These are phyloP conservation scores for Primulina huaijiensis DNA, from an alignment of 257 asterid genomes.

Conservation along the genomic window DNA sequence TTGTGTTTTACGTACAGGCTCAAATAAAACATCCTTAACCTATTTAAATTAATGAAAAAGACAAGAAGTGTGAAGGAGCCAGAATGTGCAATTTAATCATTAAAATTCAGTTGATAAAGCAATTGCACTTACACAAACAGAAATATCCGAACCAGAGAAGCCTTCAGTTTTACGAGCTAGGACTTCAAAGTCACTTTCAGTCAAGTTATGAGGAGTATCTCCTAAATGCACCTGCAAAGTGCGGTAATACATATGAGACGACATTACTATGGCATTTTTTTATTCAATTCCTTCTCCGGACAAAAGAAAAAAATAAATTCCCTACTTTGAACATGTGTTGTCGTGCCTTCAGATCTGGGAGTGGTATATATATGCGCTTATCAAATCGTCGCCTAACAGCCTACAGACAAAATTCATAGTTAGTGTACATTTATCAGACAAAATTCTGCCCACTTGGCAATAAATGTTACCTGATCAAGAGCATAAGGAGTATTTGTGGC, in stretches of 20 bases:
- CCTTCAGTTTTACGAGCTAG: constrained; percentile 70
- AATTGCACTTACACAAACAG: constrained; percentile 61
- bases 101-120: background rate
- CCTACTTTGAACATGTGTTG: constrained; percentile 96
- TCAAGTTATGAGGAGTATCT: constrained; percentile 71
- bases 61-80: background rate
- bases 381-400: constrained; percentile 95
- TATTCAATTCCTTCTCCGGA: constrained; percentile 8
- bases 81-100: no score
- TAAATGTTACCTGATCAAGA: constrained; percentile 77
- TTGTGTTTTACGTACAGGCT: constrained; percentile 97
- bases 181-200: constrained; percentile 64
- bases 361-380: constrained; percentile 95
- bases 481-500: constrained; percentile 98
- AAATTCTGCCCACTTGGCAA: background rate
- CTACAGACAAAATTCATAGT: constrained; percentile 32
- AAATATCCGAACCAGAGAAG: constrained; percentile 72
- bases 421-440: background rate
- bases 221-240: constrained; percentile 70
- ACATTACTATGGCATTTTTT: constrained; percentile 4
- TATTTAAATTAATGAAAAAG: constrained; percentile 28
- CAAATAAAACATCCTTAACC: constrained; percentile 96
- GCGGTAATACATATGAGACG: constrained; percentile 2
- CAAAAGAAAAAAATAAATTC: constrained; percentile 18
- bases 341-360: constrained; percentile 88